Percentiles rank a stretch among this genome's conserved stretches.
These are phyloP conservation scores for Buddleja alternifolia DNA, from an alignment of 257 asterid species.

Conservation along the genomic window DNA sequence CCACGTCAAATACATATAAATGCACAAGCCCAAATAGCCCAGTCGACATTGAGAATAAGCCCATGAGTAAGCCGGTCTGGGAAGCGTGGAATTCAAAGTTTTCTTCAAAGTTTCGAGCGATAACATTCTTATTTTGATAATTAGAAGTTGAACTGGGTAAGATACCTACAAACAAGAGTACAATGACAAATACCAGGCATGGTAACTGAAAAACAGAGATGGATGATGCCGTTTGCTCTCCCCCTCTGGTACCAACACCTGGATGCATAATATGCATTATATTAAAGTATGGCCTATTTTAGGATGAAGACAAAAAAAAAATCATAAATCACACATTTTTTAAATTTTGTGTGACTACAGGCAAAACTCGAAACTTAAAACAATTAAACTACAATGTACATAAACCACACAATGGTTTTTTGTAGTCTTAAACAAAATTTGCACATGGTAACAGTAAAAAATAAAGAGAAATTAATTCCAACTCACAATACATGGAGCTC, in stretches of 20 bases:
- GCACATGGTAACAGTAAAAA: no score
- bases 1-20: no score
- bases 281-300: no score
- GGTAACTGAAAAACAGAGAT: conserved; percentile 74
- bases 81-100: no score
- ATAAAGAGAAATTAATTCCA: not conserved
- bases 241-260: conserved; percentile 99
- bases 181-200: conserved; percentile 79
- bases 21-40: no score
- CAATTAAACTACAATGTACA: not conserved
- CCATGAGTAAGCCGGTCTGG: no score
- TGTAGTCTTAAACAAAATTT: no score
- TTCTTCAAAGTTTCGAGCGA: conserved; percentile 11
- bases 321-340: not conserved
- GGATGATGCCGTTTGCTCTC: conserved; percentile 78
- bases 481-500: no score
- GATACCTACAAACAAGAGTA: conserved; percentile 99
- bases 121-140: conserved; percentile 14
- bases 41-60: no score
- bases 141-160: conserved; percentile 53
- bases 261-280: conserved; percentile 27
- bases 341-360: not conserved
- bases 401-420: not conserved
- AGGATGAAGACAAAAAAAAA: not conserved
- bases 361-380: conserved; percentile 1